Evolutionary conservation across 75 land plant genomes (phyloP).

Genomic region (Isoetes taiwanensis): DNA sequence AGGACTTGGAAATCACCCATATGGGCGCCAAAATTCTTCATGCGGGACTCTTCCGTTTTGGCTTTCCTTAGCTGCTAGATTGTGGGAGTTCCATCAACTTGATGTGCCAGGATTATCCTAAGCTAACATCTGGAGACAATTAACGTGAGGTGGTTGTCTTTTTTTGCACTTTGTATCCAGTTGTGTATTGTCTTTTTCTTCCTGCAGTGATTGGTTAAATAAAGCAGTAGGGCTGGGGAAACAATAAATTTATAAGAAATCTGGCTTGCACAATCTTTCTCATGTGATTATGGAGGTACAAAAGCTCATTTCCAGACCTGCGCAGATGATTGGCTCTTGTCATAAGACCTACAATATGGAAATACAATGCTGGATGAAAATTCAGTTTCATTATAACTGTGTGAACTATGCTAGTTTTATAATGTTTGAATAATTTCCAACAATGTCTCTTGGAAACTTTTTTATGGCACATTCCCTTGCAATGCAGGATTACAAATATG

Average conservation of each 20-base stretch:
- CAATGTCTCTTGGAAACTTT: too few species aligned
- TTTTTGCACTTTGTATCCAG: not conserved
- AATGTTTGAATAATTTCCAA: too few species aligned
- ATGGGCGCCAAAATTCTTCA: too few species aligned
- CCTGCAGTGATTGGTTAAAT: constrained; percentile 50
- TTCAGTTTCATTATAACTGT: constrained; percentile 24
- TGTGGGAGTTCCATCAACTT: constrained; percentile 73
- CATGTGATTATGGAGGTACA: constrained; percentile 44
- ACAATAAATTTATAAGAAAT: constrained; percentile 29
- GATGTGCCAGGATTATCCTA: constrained; percentile 56
- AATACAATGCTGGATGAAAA: constrained; percentile 73
- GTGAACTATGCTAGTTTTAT: not conserved
- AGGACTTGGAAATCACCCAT: too few species aligned
- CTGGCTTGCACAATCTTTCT: constrained; percentile 37
- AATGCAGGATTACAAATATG: constrained; percentile 84
- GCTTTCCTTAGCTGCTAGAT: constrained; percentile 50
- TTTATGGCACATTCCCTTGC: not conserved
- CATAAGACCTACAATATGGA: constrained; percentile 94
- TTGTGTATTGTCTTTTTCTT: constrained; percentile 4
- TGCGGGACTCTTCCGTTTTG: constrained; percentile 59
- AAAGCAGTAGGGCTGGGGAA: constrained; percentile 28
- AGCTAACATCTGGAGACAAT: constrained; percentile 49
- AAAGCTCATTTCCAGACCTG: constrained; percentile 20
- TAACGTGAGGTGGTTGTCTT: constrained; percentile 32
- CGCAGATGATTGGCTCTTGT: constrained; percentile 56